phyloP scores from a whole-genome alignment of 2,329 filamentous ascomycete species.

The Colletotrichum sp. region DNA sequence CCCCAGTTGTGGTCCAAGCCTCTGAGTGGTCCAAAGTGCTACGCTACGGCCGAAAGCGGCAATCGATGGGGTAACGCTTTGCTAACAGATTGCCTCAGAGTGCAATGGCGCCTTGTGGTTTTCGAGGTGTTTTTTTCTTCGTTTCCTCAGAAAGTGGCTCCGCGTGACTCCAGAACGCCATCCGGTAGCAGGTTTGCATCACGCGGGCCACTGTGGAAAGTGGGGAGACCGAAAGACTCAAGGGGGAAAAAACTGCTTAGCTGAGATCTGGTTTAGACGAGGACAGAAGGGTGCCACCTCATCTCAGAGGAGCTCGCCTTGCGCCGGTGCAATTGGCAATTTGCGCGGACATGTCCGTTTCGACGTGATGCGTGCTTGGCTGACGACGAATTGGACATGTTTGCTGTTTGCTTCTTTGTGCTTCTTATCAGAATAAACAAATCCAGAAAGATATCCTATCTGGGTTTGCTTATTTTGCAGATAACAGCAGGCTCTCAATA shows the following conservation, averaged over 20 bases:
- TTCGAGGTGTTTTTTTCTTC: background rate
- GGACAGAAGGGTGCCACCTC: background rate
- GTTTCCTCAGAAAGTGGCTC: background rate
- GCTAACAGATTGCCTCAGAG: slow-evolving; percentile 11
- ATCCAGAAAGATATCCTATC: background rate
- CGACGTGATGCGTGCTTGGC: background rate
- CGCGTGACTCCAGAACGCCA: slow-evolving; percentile 7
- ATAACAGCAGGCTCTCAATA: background rate
- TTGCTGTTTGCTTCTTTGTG: slow-evolving; percentile 1
- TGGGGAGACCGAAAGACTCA: background rate
- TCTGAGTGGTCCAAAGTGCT: background rate
- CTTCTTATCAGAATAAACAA: slow-evolving; percentile 8
- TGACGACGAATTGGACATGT: background rate
- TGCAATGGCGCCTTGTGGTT: slow-evolving; percentile 15
- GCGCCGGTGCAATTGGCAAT: background rate
- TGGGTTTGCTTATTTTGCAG: slow-evolving; percentile 5
- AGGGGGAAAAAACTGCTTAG: background rate
- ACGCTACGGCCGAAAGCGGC: slow-evolving; percentile 11
- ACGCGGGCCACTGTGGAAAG: background rate
- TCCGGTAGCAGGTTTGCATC: slow-evolving; percentile 6
- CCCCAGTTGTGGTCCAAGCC: background rate
- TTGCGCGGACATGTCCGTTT: background rate
- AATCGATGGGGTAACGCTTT: slow-evolving; percentile 21
- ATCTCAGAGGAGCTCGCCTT: background rate
- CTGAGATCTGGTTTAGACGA: background rate